Conservation (phyloP, 352 stramenopile species). For the Globisporangium paddicum region DNA sequence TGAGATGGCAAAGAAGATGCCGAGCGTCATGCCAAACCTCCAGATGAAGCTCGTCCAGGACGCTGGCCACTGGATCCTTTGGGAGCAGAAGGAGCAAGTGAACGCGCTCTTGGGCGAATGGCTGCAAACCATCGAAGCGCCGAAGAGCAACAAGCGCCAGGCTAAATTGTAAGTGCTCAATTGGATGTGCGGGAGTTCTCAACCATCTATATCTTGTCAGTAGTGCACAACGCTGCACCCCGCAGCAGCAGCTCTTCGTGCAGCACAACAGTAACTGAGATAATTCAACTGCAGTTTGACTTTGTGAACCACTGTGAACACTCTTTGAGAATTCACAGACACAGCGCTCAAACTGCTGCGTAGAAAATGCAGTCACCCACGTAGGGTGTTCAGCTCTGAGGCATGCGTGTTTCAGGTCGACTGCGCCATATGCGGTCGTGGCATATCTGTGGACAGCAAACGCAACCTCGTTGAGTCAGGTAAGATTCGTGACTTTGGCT, state of each 20-base stretch:
- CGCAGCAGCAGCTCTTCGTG: not conserved
- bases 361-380: too few species aligned
- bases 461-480: too few species aligned
- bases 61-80: conserved; percentile 11
- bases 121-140: conserved; percentile 5
- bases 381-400: not conserved
- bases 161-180: conserved; percentile 19
- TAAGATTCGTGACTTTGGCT: not conserved
- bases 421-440: not conserved
- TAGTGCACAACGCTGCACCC: not conserved
- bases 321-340: too few species aligned
- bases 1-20: conserved; percentile 55
- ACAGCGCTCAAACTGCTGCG: too few species aligned
- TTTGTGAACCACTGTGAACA: too few species aligned
- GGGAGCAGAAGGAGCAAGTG: conserved; percentile 9
- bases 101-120: conserved; percentile 6
- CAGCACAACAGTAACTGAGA: not conserved
- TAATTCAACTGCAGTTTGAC: conserved; percentile 1
- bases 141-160: not conserved
- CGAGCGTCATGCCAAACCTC: conserved; percentile 11
- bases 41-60: conserved; percentile 5
- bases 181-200: not conserved
- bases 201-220: not conserved
- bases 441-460: not conserved
- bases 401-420: not conserved